Conservation (phyloP, 352 stramenopile species). For the Aphanomyces invadans region DNA sequence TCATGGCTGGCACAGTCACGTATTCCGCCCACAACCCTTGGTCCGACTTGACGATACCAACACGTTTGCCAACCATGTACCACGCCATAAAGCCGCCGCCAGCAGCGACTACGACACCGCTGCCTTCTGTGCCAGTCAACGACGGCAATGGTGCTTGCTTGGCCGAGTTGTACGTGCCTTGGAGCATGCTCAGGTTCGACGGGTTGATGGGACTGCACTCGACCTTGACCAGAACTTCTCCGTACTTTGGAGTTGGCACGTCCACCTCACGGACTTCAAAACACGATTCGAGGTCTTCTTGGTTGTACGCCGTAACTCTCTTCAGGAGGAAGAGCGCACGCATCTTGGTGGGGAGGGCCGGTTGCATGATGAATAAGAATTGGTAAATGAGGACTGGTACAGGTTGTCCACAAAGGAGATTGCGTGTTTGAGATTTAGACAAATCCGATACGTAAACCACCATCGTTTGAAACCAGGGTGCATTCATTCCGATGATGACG, state of each 20-base stretch:
- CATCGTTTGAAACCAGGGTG: no score
- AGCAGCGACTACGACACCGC: slow-evolving; percentile 24
- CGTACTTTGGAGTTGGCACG: slow-evolving; percentile 23
- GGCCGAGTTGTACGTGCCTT: background rate
- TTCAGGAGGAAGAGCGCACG: slow-evolving; percentile 24
- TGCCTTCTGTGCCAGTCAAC: slow-evolving; percentile 24
- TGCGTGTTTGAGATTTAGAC: background rate
- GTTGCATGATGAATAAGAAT: background rate
- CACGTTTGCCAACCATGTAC: slow-evolving; percentile 21
- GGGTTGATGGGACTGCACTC: slow-evolving; percentile 29
- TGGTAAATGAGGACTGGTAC: slow-evolving; percentile 20
- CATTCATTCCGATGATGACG: background rate
- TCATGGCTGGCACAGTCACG: background rate
- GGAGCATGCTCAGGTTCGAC: slow-evolving; percentile 24
- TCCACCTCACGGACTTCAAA: slow-evolving; percentile 25
- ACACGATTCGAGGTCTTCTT: slow-evolving; percentile 17
- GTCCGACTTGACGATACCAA: slow-evolving; percentile 15
- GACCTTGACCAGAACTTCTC: slow-evolving; percentile 30
- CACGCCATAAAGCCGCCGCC: slow-evolving; percentile 22
- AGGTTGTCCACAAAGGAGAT: no score
- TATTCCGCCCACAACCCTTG: slow-evolving; percentile 29
- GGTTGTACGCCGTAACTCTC: slow-evolving; percentile 16
- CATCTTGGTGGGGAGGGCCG: slow-evolving; percentile 18
- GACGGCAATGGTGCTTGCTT: slow-evolving; percentile 10
- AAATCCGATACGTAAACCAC: background rate